Evolutionary conservation across 352 stramenopile genomes (phyloP).

Genomic region (Pythium monospermum): DNA sequence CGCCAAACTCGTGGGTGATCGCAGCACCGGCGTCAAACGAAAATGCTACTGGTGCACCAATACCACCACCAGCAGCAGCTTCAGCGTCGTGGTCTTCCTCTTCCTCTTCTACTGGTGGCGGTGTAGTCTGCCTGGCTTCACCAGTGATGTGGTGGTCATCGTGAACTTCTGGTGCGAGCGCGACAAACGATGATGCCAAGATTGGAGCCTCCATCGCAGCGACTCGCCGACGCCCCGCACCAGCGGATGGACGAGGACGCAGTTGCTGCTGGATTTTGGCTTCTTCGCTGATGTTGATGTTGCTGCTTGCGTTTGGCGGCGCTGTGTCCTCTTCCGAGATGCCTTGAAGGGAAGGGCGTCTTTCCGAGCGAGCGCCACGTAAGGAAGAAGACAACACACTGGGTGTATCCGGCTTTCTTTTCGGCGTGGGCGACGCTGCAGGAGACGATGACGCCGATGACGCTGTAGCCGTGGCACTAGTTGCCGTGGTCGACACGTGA

Average conservation of each 20-base stretch:
- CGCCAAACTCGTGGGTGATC: conserved; percentile 66
- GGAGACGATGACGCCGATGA: background rate
- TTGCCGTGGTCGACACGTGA: conserved; percentile 10
- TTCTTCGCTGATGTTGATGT: too few relatives aligned
- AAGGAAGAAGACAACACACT: conserved; percentile 10
- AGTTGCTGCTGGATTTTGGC: conserved; percentile 1
- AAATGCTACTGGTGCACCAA: too few relatives aligned
- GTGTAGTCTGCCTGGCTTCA: background rate
- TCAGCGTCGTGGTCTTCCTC: conserved; percentile 4
- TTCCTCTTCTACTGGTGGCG: background rate
- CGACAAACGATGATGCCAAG: conserved; percentile 40
- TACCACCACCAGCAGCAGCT: conserved; percentile 1
- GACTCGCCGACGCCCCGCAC: conserved; percentile 14
- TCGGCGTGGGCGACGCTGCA: conserved; percentile 4
- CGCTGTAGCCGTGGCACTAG: background rate
- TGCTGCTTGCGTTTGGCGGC: too few relatives aligned
- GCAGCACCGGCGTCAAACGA: conserved; percentile 55
- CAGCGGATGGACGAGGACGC: conserved; percentile 15
- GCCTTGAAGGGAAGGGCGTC: conserved; percentile 26
- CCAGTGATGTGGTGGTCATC: conserved; percentile 9
- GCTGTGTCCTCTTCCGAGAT: conserved; percentile 25
- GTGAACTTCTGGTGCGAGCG: conserved; percentile 17
- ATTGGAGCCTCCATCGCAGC: conserved; percentile 46
- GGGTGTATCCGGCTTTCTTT: conserved; percentile 25
- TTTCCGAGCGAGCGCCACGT: conserved; percentile 7